Base-by-base conservation (phyloP, 441 rosid genomes). In the Jatropha multifida region DNA sequence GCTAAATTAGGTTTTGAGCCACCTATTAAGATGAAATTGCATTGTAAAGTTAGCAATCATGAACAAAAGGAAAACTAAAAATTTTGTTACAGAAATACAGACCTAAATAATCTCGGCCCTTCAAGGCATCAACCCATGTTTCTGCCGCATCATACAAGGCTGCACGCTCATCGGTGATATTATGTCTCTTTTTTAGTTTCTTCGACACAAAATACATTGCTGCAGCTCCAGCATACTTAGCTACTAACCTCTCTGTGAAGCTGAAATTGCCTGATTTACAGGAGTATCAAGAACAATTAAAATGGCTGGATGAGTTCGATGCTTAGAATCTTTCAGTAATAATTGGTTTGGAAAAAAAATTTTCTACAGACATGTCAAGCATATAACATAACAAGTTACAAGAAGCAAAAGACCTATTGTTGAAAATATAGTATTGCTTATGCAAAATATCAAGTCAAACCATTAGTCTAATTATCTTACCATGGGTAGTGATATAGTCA, bases 161-260 rank as follows among this genome's bases (percentile, higher is more conserved):
- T 3, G 87, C 89, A 62, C 94, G 94, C 79, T 94, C 98, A 80
- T 96, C 98, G 4, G 88, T 92, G 54, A 96, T 96, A 83, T 92
- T 92, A 79, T 94, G 87, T 75, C 60, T 94, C 91, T 92, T 96
- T 88, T 94, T 96, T 83, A 94, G 82, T 77, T 92, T 96, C 89
- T 94, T 96, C 0, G 99, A 90, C 37, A 96, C 97, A 68, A 94
- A 86, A 81, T 90, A 92, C 99, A 96, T 93, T 3, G 94, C 97
- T 18, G 90, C 86, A 66, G 97, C 99, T 78, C 99, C 97, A 46
- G 92, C 92, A 81, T 96, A 92, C 79, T 94, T 96, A 0, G 92
- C 97, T 17, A 88, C 83, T 72, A 96, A 73, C 86, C 95, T 92
- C 84, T 96, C 97, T 4, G 85, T 80, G 81, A 86, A 91, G 80